phyloP scores from a whole-genome alignment of 2,329 filamentous ascomycete genomes.

The Nemania sp. region DNA sequence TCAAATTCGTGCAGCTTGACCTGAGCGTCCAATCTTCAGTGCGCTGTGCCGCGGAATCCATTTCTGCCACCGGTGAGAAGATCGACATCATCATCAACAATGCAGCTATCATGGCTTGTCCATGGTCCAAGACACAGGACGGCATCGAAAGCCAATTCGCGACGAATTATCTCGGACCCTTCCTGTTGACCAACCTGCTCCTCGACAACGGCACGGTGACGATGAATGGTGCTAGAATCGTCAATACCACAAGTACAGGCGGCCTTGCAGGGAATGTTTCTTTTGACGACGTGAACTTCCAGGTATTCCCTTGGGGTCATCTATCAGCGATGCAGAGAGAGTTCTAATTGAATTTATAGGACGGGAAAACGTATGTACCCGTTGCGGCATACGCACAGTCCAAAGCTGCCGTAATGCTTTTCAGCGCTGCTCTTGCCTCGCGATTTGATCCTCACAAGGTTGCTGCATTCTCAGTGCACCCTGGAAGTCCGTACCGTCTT shows the following conservation, averaged over 20 bases:
- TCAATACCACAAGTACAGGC: slow-evolving; percentile 14
- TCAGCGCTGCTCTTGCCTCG: slow-evolving; percentile 9
- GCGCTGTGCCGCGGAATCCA: neutral
- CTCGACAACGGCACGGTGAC: neutral
- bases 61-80: neutral
- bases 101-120: slow-evolving; percentile 19
- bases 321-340: neutral
- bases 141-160: slow-evolving; percentile 16
- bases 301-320: neutral
- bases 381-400: slow-evolving; percentile 8
- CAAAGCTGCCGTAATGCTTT: slow-evolving; percentile 10
- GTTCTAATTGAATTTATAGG: neutral
- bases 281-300: slow-evolving; percentile 11
- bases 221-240: neutral
- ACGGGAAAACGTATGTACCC: slow-evolving; percentile 7
- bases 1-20: slow-evolving; percentile 7
- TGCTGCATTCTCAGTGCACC: slow-evolving; percentile 10
- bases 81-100: slow-evolving; percentile 17
- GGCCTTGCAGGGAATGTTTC: neutral
- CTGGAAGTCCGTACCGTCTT: slow-evolving; percentile 4
- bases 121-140: slow-evolving; percentile 9
- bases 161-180: slow-evolving; percentile 15
- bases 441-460: slow-evolving; percentile 11
- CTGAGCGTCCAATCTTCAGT: slow-evolving; percentile 7
- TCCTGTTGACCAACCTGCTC: slow-evolving; percentile 12